Evolutionary conservation across 2,329 filamentous ascomycete species (phyloP), one percentile per base, ranked within the genome.

Genomic region (Cephalotrichum gorgonifer): DNA sequence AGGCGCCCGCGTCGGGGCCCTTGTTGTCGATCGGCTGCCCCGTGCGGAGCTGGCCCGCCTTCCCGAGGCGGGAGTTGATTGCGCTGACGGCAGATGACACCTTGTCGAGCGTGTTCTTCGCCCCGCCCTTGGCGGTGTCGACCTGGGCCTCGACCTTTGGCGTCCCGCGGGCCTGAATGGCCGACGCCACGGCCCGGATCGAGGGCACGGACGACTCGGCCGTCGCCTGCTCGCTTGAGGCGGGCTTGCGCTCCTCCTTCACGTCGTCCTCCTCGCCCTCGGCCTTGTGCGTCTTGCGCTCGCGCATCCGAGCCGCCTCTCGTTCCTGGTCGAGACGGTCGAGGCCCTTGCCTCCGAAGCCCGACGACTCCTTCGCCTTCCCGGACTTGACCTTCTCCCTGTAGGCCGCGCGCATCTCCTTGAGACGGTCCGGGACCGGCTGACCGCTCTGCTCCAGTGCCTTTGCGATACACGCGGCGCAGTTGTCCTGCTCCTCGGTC

Each of bases 11-110:
- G 65, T 98, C 93, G 1, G 93, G 93, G 1, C 93, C 93, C 67
- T 96, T 96, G 71, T 98, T 98, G 71, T 98, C 93, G 62, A 96
- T 94, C 7, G 93, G 89, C 53, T 95, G 90, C 14, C 93, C 93
- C 4, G 88, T 85, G 52, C 93, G 85, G 58, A 96, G 83, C 62
- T 93, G 86, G 31, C 90, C 90, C 30, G 88, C 88, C 57, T 88
- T 88, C 60, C 88, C 91, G 35, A 98, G 77, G 55, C 93, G 88
- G 53, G 83, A 84, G 64, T 95, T 90, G 69, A 98, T 95, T 64
- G 85, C 86, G 57, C 84, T 88, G 57, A 93, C 89, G 5, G 91
- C 91, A n/a, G 86, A 87, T 52, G 85, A 85, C 51, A 93, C 91
- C 70, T 86, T 88, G 66, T 94, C 88, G 53, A 95, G 74, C 43